Percentiles rank a stretch among this genome's conserved stretches.
phyloP scores from a whole-genome alignment of 495 filamentous ascomycete species.

The Tuber brumale region DNA sequence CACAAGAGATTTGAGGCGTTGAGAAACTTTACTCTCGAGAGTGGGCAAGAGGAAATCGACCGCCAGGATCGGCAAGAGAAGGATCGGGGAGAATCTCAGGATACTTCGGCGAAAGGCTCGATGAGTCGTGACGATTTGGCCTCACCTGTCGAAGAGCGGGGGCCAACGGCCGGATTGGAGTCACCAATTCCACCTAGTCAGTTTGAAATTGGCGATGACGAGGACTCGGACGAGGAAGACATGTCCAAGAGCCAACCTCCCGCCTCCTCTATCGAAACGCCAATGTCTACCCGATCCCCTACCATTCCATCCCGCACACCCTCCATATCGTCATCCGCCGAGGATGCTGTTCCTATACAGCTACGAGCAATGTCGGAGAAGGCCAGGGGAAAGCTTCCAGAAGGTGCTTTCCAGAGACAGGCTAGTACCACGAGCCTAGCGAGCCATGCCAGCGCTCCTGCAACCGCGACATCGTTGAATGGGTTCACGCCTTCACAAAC shows the following conservation, averaged over 20 bases:
- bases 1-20: slow-evolving; percentile 80
- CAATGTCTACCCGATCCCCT: not conserved
- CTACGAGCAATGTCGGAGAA: slow-evolving; percentile 98
- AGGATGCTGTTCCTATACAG: slow-evolving; percentile 80
- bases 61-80: slow-evolving; percentile 68
- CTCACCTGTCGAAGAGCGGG: slow-evolving; percentile 10
- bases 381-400: slow-evolving; percentile 93
- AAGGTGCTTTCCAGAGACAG: slow-evolving; percentile 84
- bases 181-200: slow-evolving; percentile 50
- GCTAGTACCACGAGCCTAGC: slow-evolving; percentile 81
- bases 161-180: slow-evolving; percentile 29
- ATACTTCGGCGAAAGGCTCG: slow-evolving; percentile 26
- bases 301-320: slow-evolving; percentile 42
- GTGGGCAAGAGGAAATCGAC: slow-evolving; percentile 87
- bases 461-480: slow-evolving; percentile 47
- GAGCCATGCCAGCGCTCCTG: slow-evolving; percentile 48
- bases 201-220: slow-evolving; percentile 86
- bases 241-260: slow-evolving; percentile 47
- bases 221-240: slow-evolving; percentile 70
- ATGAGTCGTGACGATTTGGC: slow-evolving; percentile 12
- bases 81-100: slow-evolving; percentile 48
- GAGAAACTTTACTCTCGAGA: slow-evolving; percentile 89
- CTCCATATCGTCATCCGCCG: slow-evolving; percentile 64
- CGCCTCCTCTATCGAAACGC: not conserved
- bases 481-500: slow-evolving; percentile 69